These are phyloP conservation scores for Taphrina betulina DNA, from an alignment of 1,139 yeast species.

Conservation along the genomic window DNA sequence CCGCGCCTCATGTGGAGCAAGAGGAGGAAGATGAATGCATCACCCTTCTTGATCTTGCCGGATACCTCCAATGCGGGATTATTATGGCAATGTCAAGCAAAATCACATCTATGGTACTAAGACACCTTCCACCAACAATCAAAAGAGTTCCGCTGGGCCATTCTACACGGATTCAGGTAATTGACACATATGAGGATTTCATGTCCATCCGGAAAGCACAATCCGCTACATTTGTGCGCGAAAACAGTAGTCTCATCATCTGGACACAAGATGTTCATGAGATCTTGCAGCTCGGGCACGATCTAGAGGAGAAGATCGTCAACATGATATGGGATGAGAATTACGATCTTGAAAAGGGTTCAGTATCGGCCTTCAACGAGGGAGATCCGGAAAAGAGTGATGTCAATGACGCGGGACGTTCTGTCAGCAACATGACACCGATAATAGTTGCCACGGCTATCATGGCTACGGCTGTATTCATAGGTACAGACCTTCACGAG, in stretches of 20 bases:
- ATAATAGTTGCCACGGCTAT: slow-evolving; percentile 5
- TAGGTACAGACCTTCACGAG: slow-evolving; percentile 22
- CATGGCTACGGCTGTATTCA: slow-evolving; percentile 11
- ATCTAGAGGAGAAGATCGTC: slow-evolving; percentile 29
- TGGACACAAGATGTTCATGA: slow-evolving; percentile 35
- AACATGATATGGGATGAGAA: slow-evolving; percentile 33
- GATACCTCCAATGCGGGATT: slow-evolving; percentile 9
- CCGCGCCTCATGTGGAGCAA: neutral
- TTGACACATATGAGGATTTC: slow-evolving; percentile 9
- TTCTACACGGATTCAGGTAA: slow-evolving; percentile 18
- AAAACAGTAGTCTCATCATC: slow-evolving; percentile 31
- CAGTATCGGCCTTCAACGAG: too few relatives aligned
- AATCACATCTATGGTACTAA: slow-evolving; percentile 9
- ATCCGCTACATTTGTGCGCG: slow-evolving; percentile 35
- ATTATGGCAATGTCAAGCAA: slow-evolving; percentile 16
- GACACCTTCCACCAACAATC: slow-evolving; percentile 17
- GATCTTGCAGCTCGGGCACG: slow-evolving; percentile 25
- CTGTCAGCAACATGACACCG: slow-evolving; percentile 9
- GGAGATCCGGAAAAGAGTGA: slow-evolving; percentile 14
- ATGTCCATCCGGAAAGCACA: slow-evolving; percentile 33
- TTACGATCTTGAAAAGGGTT: slow-evolving; percentile 1
- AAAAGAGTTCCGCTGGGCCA: slow-evolving; percentile 3
- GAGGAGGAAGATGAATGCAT: neutral
- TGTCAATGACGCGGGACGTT: neutral
- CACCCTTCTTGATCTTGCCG: slow-evolving; percentile 10